Percentiles rank a stretch among this genome's conserved stretches.
Conservation (phyloP, 371 early-diverging fungal species). For the Smittium mucronatum region DNA sequence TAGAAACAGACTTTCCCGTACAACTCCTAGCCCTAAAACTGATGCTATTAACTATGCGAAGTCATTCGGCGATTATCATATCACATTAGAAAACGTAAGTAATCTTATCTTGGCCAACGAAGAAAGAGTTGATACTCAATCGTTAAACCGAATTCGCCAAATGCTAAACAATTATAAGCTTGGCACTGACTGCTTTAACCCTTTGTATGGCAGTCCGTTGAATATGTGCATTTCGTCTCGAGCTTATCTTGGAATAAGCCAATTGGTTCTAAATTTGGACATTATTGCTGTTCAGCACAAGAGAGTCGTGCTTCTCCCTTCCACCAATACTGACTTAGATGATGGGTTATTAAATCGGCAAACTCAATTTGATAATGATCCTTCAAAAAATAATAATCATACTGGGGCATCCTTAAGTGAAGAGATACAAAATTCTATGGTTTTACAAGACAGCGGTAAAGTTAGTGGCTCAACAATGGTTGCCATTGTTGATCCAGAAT, state of each 20-base stretch:
- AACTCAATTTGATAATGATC: not conserved
- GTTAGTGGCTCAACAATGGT: conserved; percentile 60
- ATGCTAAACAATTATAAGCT: conserved; percentile 44
- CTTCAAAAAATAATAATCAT: not conserved
- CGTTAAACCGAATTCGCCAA: conserved; percentile 32
- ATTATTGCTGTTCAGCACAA: not conserved
- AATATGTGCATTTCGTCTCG: conserved; percentile 71
- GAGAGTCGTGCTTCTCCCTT: not conserved
- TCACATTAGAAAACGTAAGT: conserved; percentile 45
- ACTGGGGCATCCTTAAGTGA: not conserved
- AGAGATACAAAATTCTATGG: conserved; percentile 34
- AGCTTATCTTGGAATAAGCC: conserved; percentile 50
- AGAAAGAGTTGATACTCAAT: conserved; percentile 39
- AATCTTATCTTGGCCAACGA: conserved; percentile 58
- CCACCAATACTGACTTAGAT: not conserved
- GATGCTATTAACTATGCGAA: not conserved
- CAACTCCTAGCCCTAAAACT: not conserved
- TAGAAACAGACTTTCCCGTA: not conserved
- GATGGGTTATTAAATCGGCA: not conserved
- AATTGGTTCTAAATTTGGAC: conserved; percentile 1
- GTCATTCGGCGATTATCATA: conserved; percentile 20
- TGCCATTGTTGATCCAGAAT: conserved; percentile 70
- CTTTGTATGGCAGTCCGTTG: conserved; percentile 53
- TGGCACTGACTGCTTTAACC: conserved; percentile 50
- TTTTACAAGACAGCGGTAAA: conserved; percentile 67